Conservation (phyloP, 495 filamentous ascomycete species). For the Hypoxylon intermedium region DNA sequence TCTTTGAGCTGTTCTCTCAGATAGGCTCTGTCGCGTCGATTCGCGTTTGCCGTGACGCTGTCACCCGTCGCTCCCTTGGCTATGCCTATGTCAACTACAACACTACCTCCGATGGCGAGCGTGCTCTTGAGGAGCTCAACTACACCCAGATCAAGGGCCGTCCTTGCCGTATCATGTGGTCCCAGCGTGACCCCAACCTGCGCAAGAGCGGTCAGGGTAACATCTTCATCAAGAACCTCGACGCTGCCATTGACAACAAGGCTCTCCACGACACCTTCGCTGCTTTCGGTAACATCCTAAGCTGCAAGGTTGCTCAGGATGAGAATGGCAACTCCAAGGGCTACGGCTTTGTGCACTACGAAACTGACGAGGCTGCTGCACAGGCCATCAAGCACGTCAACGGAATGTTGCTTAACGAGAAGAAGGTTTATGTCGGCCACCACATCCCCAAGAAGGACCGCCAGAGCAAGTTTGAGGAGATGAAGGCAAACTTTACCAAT, state of each 20-base stretch:
- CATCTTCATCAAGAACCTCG: slow-evolving; percentile 99
- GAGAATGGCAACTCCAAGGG: slow-evolving; percentile 95
- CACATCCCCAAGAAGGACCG: slow-evolving; percentile 99
- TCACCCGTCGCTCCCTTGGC: slow-evolving; percentile 97
- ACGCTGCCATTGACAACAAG: slow-evolving; percentile 99
- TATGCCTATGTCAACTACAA: slow-evolving; percentile 99
- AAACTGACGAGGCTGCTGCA: slow-evolving; percentile 95
- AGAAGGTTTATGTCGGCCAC: slow-evolving; percentile 99
- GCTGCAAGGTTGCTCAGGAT: slow-evolving; percentile 99
- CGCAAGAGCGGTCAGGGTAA: slow-evolving; percentile 99
- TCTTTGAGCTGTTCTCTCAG: slow-evolving; percentile 99
- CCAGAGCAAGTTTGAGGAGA: slow-evolving; percentile 99
- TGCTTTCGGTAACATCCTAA: slow-evolving; percentile 98
- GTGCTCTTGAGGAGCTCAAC: slow-evolving; percentile 98
- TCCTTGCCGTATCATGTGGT: slow-evolving; percentile 99
- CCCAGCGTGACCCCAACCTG: slow-evolving; percentile 97
- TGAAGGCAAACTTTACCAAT: slow-evolving; percentile 99
- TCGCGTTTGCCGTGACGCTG: slow-evolving; percentile 98
- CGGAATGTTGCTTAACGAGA: slow-evolving; percentile 99
- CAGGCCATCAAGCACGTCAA: slow-evolving; percentile 99
- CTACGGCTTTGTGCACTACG: slow-evolving; percentile 99
- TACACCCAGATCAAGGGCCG: slow-evolving; percentile 99
- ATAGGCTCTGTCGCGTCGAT: slow-evolving; percentile 99
- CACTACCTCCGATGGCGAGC: slow-evolving; percentile 93
- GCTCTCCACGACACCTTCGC: slow-evolving; percentile 99